Evolutionary conservation across 495 filamentous ascomycete genomes (phyloP).

Genomic region (Achaetomiella virescens): DNA sequence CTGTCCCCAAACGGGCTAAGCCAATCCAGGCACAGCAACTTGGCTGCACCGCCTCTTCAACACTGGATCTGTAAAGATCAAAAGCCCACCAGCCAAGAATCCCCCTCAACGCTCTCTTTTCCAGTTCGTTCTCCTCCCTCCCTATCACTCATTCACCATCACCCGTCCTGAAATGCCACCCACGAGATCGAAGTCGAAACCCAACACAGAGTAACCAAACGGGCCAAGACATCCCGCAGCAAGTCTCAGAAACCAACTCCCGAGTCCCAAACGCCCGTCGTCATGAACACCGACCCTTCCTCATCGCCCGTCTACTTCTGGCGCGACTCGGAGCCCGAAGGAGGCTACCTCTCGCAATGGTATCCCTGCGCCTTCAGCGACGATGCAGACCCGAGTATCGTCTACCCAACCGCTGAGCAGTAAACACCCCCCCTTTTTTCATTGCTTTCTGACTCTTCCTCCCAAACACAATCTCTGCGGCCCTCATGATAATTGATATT

Average conservation of each 20-base stretch:
- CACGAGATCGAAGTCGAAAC: neutral
- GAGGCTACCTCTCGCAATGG: slow-evolving; percentile 34
- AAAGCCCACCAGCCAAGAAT: too few species aligned
- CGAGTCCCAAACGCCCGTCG: neutral
- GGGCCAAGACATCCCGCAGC: neutral
- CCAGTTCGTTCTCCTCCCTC: neutral
- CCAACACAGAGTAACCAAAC: neutral
- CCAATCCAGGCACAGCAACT: neutral
- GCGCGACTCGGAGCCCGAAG: slow-evolving; percentile 20
- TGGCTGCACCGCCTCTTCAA: neutral
- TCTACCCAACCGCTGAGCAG: slow-evolving; percentile 37
- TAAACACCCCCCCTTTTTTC: neutral
- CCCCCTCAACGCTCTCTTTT: neutral
- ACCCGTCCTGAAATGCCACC: neutral
- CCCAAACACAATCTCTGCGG: too few species aligned
- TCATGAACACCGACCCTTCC: neutral
- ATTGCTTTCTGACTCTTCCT: neutral
- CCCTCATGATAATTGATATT: neutral
- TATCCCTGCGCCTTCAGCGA: slow-evolving; percentile 30
- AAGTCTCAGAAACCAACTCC: neutral
- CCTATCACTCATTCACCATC: neutral
- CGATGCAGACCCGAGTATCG: slow-evolving; percentile 9
- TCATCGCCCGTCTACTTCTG: slow-evolving; percentile 28
- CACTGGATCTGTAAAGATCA: neutral
- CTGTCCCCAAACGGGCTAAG: neutral